Conservation (phyloP, 768 basidiomycete species). For the Boletus rubescentipes region DNA sequence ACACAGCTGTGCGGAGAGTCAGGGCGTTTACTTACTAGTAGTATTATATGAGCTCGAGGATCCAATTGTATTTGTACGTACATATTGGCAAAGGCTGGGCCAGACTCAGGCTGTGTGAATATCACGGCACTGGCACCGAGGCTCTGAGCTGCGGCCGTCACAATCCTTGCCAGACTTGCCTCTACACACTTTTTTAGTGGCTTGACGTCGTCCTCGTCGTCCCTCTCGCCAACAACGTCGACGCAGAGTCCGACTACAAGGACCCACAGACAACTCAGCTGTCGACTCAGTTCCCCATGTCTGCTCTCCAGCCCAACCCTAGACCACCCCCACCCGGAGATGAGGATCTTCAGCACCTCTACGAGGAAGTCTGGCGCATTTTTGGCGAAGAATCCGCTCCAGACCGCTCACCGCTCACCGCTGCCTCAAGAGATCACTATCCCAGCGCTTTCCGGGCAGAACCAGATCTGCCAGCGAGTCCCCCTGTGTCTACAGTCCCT, state of each 20-base stretch:
- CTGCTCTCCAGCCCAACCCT: constrained; percentile 34
- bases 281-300: constrained; percentile 29
- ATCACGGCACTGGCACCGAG: background rate
- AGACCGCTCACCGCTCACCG: constrained; percentile 24
- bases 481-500: constrained; percentile 7
- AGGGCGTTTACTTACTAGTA: no score
- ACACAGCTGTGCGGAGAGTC: no score
- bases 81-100: no score
- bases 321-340: constrained; percentile 52
- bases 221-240: background rate
- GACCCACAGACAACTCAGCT: background rate
- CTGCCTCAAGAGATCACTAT: constrained; percentile 20
- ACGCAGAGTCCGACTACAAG: background rate
- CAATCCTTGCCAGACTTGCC: constrained; percentile 1
- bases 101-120: background rate
- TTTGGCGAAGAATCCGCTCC: constrained; percentile 51
- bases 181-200: no score
- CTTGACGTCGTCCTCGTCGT: background rate
- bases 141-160: background rate
- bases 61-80: no score
- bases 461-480: constrained; percentile 9
- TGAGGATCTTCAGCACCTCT: constrained; percentile 70
- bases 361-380: constrained; percentile 71
- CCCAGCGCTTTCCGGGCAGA: constrained; percentile 23
- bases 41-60: no score